Conservation (phyloP, 192 early-diverging fungal genomes). For the Gryganskiella cystojenkinii region DNA sequence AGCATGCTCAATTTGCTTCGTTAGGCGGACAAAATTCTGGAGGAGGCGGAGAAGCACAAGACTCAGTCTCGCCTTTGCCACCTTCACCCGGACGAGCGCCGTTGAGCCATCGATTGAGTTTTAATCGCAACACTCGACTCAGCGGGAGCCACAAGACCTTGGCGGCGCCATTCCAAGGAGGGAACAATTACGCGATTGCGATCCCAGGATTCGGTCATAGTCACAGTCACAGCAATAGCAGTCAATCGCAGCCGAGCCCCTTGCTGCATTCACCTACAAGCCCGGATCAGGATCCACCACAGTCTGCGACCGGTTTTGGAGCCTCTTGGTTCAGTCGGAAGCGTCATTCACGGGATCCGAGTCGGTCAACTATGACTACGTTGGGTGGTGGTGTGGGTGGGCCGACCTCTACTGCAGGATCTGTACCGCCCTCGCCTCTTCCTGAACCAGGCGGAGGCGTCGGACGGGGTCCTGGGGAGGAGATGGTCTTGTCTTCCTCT, state of each 20-base stretch:
- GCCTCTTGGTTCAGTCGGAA: slow-evolving; percentile 11
- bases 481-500: too few relatives aligned
- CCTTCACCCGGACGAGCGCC: neutral
- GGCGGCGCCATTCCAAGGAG: slow-evolving; percentile 16
- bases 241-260: slow-evolving; percentile 4
- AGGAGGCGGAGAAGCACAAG: neutral
- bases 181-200: slow-evolving; percentile 23
- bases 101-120: slow-evolving; percentile 4
- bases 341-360: slow-evolving; percentile 25
- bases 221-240: neutral
- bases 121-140: slow-evolving; percentile 3
- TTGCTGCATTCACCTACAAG: neutral
- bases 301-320: slow-evolving; percentile 11
- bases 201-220: slow-evolving; percentile 15
- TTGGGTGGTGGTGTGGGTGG: too few relatives aligned
- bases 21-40: neutral
- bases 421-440: neutral
- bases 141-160: slow-evolving; percentile 5
- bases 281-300: slow-evolving; percentile 3
- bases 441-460: slow-evolving; percentile 1
- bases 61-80: neutral
- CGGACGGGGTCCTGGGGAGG: neutral
- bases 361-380: slow-evolving; percentile 17
- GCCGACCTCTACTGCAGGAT: neutral
- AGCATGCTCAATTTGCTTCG: neutral